These are phyloP conservation scores for Cadophora luteo-olivacea DNA, from an alignment of 2,329 filamentous ascomycete species.

Conservation along the genomic window DNA sequence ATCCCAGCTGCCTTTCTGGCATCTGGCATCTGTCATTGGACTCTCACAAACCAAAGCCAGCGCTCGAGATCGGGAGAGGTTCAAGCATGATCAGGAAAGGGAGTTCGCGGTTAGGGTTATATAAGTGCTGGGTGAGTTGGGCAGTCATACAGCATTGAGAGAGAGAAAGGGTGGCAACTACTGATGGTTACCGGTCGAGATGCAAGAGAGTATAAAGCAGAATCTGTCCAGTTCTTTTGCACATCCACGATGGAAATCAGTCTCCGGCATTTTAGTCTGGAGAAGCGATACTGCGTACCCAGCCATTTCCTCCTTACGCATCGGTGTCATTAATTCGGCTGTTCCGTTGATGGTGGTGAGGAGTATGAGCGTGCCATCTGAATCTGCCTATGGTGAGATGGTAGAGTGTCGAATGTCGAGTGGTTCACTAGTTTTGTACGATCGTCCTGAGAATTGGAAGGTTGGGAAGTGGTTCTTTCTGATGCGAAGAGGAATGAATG, in stretches of 20 bases:
- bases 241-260: neutral
- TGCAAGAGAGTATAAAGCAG: neutral
- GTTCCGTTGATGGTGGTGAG: conserved; percentile 8
- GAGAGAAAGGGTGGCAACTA: neutral
- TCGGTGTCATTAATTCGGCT: conserved; percentile 13
- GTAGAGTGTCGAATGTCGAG: conserved; percentile 12
- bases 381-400: conserved; percentile 19
- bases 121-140: neutral
- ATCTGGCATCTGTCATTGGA: conserved; percentile 15
- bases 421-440: conserved; percentile 4
- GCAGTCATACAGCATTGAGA: neutral
- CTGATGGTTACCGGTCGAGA: neutral
- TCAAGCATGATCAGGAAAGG: neutral
- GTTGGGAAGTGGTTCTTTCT: neutral
- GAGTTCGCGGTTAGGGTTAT: neutral
- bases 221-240: neutral
- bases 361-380: conserved; percentile 19
- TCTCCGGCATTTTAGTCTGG: conserved; percentile 7
- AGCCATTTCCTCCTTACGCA: conserved; percentile 20
- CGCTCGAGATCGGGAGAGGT: neutral
- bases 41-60: conserved; percentile 17
- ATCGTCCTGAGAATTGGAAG: neutral
- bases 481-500: neutral
- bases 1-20: conserved; percentile 16
- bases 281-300: conserved; percentile 19